These are phyloP conservation scores for Trichodelitschia bisporula DNA, from an alignment of 495 filamentous ascomycete species.

Conservation along the genomic window DNA sequence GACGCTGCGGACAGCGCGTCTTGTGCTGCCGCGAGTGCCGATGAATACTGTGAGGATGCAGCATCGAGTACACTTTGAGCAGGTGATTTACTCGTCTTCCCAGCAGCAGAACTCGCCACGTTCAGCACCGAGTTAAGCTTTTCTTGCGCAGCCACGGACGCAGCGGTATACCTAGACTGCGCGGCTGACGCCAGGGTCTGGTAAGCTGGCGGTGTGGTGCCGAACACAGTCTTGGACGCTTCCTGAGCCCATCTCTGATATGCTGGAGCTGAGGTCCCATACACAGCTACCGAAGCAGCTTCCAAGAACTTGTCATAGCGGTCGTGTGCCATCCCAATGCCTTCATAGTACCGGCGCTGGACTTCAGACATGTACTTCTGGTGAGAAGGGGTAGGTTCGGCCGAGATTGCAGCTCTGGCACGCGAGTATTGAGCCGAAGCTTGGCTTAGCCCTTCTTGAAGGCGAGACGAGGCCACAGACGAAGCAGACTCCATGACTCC, in stretches of 20 bases:
- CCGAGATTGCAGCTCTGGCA: slow-evolving; percentile 30
- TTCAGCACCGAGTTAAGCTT: slow-evolving; percentile 22
- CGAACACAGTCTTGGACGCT: no score
- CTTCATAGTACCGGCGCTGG: slow-evolving; percentile 52
- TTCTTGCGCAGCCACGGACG: slow-evolving; percentile 22
- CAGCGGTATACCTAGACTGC: slow-evolving; percentile 21
- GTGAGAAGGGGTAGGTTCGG: slow-evolving; percentile 27
- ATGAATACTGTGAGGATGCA: slow-evolving; percentile 23
- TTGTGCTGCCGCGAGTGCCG: no score
- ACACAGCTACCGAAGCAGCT: slow-evolving; percentile 33
- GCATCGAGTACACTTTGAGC: slow-evolving; percentile 19
- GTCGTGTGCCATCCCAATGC: slow-evolving; percentile 49
- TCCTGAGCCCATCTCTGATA: slow-evolving; percentile 13
- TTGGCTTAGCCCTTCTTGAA: slow-evolving; percentile 34
- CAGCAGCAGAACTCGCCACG: slow-evolving; percentile 7
- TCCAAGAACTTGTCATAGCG: slow-evolving; percentile 48
- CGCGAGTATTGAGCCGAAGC: slow-evolving; percentile 41
- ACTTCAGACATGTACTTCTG: slow-evolving; percentile 34
- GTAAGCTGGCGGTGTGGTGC: slow-evolving; percentile 20
- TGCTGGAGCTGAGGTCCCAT: slow-evolving; percentile 21
- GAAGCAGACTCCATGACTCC: slow-evolving; percentile 30
- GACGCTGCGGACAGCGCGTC: no score
- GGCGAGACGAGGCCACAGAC: slow-evolving; percentile 36
- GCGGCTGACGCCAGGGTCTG: slow-evolving; percentile 16
- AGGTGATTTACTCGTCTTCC: slow-evolving; percentile 17